Evolutionary conservation across 345 rosid species (phyloP).

Genomic region (thale cress (Arabidopsis thaliana)): TAIR10.1 NC_003076.8:18299501-18300000

Average conservation of each 20-base stretch:
- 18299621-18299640: conserved; percentile 19
- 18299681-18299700: conserved; percentile 5
- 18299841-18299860: background rate
- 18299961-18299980: background rate
- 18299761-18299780: conserved; percentile 22
- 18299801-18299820: background rate
- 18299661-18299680: conserved; percentile 6
- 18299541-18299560: background rate
- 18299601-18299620: conserved; percentile 5
- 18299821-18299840: background rate
- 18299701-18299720: conserved; percentile 25
- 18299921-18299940: background rate
- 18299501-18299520: background rate
- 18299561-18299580: conserved; percentile 18
- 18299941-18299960: background rate
- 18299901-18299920: background rate
- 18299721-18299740: background rate
- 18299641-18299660: conserved; percentile 18
- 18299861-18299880: background rate
- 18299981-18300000: too few species aligned
- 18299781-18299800: conserved; percentile 26
- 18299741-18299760: conserved; percentile 6
- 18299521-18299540: too few species aligned
- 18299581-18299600: conserved; percentile 34
- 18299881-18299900: background rate